Conservation (phyloP, 805 yeast species). For the Saccharomycopsis oosterbeekiorum region DNA sequence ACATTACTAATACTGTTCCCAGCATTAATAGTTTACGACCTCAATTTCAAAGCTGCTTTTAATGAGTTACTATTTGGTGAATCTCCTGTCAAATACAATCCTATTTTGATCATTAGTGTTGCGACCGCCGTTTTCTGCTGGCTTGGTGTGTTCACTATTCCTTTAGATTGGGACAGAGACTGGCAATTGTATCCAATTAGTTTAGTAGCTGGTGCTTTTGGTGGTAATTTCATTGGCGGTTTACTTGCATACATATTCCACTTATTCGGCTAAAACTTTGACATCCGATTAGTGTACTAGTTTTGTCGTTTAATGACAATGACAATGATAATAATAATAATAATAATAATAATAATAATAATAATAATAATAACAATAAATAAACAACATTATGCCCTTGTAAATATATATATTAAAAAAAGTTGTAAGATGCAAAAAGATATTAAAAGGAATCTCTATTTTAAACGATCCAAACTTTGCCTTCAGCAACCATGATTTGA, state of each 20-base stretch:
- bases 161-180: slow-evolving; percentile 94
- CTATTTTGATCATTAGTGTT: slow-evolving; percentile 13
- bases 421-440: not conserved
- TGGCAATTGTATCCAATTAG: slow-evolving; percentile 98
- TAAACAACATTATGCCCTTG: too few species aligned
- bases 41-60: slow-evolving; percentile 27
- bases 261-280: not conserved
- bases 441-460: not conserved
- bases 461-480: slow-evolving; percentile 32
- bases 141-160: slow-evolving; percentile 90
- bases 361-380: too few species aligned
- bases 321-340: too few species aligned
- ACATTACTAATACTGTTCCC: slow-evolving; percentile 55
- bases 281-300: not conserved
- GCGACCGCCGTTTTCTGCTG: slow-evolving; percentile 57
- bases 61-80: not conserved
- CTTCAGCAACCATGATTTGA: slow-evolving; percentile 39
- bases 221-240: slow-evolving; percentile 58
- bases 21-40: slow-evolving; percentile 42
- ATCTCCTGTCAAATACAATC: slow-evolving; percentile 9
- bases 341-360: too few species aligned
- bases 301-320: not conserved
- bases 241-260: slow-evolving; percentile 2
- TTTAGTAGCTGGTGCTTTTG: slow-evolving; percentile 63
- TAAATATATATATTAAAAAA: too few species aligned